Evolutionary conservation across 768 basidiomycete species (phyloP).

Genomic region (Lactifluus hygrophoroides): DNA sequence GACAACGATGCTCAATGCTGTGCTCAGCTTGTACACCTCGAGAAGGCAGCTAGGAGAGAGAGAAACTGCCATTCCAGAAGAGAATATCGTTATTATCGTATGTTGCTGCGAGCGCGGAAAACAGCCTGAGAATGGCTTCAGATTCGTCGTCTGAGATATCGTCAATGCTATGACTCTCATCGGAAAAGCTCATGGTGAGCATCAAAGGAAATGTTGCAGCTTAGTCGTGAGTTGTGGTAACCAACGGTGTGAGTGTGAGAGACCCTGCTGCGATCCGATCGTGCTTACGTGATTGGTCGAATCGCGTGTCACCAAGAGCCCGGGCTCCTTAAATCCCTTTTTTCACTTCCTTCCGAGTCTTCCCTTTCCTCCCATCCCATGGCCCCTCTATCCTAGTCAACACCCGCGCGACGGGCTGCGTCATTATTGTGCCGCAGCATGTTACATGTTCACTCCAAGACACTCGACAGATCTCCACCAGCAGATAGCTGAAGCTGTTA

Average conservation of each 20-base stretch:
- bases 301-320: slow-evolving; percentile 1
- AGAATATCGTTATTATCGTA: too few species aligned
- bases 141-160: slow-evolving; percentile 54
- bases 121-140: too few species aligned
- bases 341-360: slow-evolving; percentile 27
- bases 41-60: too few species aligned
- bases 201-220: neutral
- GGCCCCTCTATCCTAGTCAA: slow-evolving; percentile 22
- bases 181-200: slow-evolving; percentile 59
- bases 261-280: too few species aligned
- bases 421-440: slow-evolving; percentile 18
- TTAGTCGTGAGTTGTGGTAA: too few species aligned
- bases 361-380: slow-evolving; percentile 16
- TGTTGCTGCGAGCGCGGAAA: too few species aligned
- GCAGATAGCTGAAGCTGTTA: neutral
- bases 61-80: too few species aligned
- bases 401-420: too few species aligned
- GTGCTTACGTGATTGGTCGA: too few species aligned
- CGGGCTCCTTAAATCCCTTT: slow-evolving; percentile 3
- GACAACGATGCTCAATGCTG: too few species aligned
- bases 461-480: neutral
- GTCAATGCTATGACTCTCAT: slow-evolving; percentile 58
- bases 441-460: neutral
- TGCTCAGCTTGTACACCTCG: too few species aligned
- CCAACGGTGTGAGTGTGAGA: too few species aligned